Conservation (phyloP, 2,329 filamentous ascomycete species). For the Knoxdaviesia proteae region DNA sequence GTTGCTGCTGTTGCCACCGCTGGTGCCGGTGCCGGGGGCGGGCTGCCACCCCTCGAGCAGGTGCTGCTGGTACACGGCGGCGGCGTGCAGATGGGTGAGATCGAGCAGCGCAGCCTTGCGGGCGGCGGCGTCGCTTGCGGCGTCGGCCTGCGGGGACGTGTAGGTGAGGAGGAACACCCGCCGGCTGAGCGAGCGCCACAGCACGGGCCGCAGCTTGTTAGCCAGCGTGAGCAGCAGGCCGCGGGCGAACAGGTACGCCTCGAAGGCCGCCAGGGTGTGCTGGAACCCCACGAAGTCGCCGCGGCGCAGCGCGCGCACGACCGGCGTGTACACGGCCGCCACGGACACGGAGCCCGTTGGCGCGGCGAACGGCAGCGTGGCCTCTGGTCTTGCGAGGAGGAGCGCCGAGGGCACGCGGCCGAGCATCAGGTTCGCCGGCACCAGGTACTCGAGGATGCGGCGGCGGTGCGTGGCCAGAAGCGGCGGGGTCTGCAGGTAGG, state of each 20-base stretch:
- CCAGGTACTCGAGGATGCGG: conserved; percentile 64
- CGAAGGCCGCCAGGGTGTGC: conserved; percentile 39
- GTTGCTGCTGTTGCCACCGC: conserved; percentile 18
- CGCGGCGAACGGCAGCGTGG: conserved; percentile 36
- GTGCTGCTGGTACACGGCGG: conserved; percentile 44
- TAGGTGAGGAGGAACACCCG: conserved; percentile 63
- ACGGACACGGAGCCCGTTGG: conserved; percentile 58
- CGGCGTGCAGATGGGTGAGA: conserved; percentile 43
- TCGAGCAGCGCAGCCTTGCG: conserved; percentile 56
- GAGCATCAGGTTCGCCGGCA: conserved; percentile 64
- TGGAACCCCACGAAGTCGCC: conserved; percentile 63
- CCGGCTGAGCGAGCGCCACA: conserved; percentile 68
- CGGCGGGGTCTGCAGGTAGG: conserved; percentile 49
- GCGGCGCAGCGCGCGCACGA: conserved; percentile 49
- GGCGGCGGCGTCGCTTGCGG: conserved; percentile 20
- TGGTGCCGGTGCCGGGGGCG: conserved; percentile 13
- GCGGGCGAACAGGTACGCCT: conserved; percentile 55
- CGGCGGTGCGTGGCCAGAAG: conserved; percentile 52
- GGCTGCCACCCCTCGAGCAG: conserved; percentile 37
- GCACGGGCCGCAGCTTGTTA: conserved; percentile 57
- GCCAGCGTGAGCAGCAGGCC: conserved; percentile 57
- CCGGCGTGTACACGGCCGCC: conserved; percentile 44
- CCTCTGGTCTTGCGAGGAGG: conserved; percentile 52
- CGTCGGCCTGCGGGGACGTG: conserved; percentile 35
- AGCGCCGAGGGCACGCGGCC: conserved; percentile 55